phyloP scores from a whole-genome alignment of 345 rosid genomes.

The Gossypium stocksii region DNA sequence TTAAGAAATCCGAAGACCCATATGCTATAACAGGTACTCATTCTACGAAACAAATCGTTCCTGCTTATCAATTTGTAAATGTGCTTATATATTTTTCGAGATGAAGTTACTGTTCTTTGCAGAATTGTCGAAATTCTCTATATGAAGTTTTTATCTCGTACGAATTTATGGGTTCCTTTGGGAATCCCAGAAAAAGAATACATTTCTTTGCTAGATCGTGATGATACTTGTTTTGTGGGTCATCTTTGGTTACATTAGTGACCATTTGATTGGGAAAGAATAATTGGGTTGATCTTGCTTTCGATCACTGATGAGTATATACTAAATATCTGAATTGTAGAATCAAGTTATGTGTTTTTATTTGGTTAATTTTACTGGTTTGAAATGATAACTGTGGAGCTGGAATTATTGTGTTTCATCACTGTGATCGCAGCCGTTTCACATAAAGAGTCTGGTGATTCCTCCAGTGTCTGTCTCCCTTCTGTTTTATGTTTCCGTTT shows the following conservation, averaged over 20 bases:
- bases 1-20: conserved; percentile 12
- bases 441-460: not conserved
- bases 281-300: not conserved
- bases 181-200: not conserved
- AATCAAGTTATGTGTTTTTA: not conserved
- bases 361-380: not conserved
- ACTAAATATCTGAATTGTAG: not conserved
- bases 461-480: not conserved
- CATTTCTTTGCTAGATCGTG: conserved; percentile 18
- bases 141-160: not conserved
- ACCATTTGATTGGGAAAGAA: not conserved
- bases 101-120: not conserved
- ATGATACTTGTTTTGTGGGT: conserved; percentile 14
- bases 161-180: conserved; percentile 5
- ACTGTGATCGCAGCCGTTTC: not conserved
- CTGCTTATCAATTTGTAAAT: not conserved
- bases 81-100: not conserved
- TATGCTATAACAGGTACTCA: conserved; percentile 30
- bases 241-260: not conserved
- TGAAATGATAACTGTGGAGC: not conserved
- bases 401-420: not conserved
- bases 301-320: not conserved
- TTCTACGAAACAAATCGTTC: no score
- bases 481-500: not conserved
- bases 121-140: not conserved